phyloP scores from a whole-genome alignment of 129 eudicot genomes.

The Logfia minima region DNA sequence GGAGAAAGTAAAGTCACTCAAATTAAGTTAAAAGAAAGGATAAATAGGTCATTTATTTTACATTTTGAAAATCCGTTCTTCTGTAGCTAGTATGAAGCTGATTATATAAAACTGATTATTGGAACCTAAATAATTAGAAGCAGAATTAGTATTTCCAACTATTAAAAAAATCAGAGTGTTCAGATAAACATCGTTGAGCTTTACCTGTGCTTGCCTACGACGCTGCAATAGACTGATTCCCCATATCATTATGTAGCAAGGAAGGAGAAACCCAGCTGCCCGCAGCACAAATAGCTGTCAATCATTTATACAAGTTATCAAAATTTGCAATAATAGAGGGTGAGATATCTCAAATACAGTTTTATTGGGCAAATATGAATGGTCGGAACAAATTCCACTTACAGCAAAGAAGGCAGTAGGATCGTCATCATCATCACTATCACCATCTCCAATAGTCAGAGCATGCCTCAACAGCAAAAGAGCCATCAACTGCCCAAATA shows the following conservation, averaged over 20 bases:
- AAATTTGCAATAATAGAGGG: slow-evolving; percentile 13
- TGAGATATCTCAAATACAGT: background rate
- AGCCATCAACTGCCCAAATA: slow-evolving; percentile 62
- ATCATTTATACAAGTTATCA: slow-evolving; percentile 10
- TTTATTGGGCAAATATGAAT: slow-evolving; percentile 7
- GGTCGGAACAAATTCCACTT: slow-evolving; percentile 25
- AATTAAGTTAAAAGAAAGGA: background rate
- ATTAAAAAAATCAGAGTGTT: background rate
- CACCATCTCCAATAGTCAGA: slow-evolving; percentile 59
- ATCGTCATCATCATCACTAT: slow-evolving; percentile 58
- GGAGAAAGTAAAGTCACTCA: background rate
- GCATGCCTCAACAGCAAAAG: slow-evolving; percentile 77
- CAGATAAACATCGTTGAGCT: slow-evolving; percentile 6
- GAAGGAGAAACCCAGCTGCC: slow-evolving; percentile 86
- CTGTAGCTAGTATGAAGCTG: background rate
- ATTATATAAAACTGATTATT: background rate
- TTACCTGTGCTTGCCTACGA: slow-evolving; percentile 81
- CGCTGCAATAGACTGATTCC: slow-evolving; percentile 73
- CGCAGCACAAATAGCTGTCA: slow-evolving; percentile 74
- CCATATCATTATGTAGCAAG: slow-evolving; percentile 88
- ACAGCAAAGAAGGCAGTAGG: slow-evolving; percentile 68
- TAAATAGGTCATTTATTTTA: background rate
- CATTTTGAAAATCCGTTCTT: background rate
- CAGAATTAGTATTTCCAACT: background rate
- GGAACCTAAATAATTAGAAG: background rate